Percentiles rank a stretch among this genome's conserved stretches.
These are phyloP conservation scores for Teunomyces gatunensis DNA, from an alignment of 805 yeast genomes.

Conservation along the genomic window DNA sequence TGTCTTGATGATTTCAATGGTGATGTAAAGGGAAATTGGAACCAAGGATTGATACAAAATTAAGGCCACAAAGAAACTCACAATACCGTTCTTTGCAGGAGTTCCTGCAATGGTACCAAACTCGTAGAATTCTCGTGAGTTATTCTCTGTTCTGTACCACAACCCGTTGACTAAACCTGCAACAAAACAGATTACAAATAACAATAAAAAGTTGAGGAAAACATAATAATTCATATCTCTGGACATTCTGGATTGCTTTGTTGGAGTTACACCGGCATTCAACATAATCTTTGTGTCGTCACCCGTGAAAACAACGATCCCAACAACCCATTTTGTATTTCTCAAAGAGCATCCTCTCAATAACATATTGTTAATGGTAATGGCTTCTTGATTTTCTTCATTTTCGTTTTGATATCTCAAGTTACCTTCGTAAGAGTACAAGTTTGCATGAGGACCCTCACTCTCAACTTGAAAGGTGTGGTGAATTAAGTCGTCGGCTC, in stretches of 20 bases:
- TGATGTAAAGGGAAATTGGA: constrained; percentile 75
- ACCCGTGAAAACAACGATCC: constrained; percentile 76
- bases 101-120: constrained; percentile 57
- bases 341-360: constrained; percentile 72
- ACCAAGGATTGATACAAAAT: constrained; percentile 75
- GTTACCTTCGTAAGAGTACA: constrained; percentile 76
- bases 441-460: constrained; percentile 80
- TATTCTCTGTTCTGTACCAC: constrained; percentile 42
- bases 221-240: constrained; percentile 68
- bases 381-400: constrained; percentile 47
- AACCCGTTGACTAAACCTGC: constrained; percentile 72
- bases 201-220: constrained; percentile 54
- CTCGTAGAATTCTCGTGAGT: constrained; percentile 58
- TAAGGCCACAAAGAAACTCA: constrained; percentile 68
- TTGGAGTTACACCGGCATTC: constrained; percentile 76
- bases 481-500: constrained; percentile 35
- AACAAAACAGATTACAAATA: constrained; percentile 64
- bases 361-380: constrained; percentile 59
- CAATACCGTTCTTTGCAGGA: constrained; percentile 63
- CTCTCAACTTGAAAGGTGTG: constrained; percentile 68
- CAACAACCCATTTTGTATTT: constrained; percentile 75
- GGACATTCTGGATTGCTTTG: constrained; percentile 64
- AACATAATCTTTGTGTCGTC: constrained; percentile 72
- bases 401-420: constrained; percentile 27
- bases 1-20: constrained; percentile 77